Conservation (phyloP, 164 flowering plant species). For the Kalanchoe fedtschenkoi region DNA sequence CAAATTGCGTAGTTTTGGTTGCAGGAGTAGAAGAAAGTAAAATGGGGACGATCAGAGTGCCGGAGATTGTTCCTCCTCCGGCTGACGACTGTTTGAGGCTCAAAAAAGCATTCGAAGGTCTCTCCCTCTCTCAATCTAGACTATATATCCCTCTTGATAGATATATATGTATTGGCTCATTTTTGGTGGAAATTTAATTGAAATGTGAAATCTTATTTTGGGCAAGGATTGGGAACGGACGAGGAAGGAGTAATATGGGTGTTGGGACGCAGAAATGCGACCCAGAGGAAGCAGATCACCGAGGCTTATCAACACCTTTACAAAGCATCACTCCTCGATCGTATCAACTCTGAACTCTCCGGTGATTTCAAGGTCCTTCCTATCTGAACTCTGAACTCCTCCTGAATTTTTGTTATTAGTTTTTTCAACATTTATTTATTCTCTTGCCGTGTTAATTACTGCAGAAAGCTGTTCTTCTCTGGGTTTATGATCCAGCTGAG, state of each 20-base stretch:
- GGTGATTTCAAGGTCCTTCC: constrained; percentile 57
- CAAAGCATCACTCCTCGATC: constrained; percentile 50
- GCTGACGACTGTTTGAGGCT: constrained; percentile 43
- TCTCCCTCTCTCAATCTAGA: constrained; percentile 5
- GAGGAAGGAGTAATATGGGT: constrained; percentile 54
- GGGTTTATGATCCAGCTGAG: constrained; percentile 64
- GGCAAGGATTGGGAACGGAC: constrained; percentile 68
- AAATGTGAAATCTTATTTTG: not conserved
- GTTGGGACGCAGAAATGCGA: constrained; percentile 61
- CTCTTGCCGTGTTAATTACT: not conserved
- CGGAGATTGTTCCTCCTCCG: constrained; percentile 60
- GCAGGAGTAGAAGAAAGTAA: not conserved
- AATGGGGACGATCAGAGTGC: constrained; percentile 58
- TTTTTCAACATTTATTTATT: not conserved
- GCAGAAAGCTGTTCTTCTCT: constrained; percentile 60
- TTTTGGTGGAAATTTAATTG: not conserved
- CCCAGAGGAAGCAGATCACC: constrained; percentile 48
- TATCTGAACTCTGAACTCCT: not conserved
- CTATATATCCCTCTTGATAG: not conserved
- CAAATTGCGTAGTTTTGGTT: not conserved
- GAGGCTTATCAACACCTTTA: constrained; percentile 52
- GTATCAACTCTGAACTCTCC: constrained; percentile 55
- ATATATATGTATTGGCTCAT: not conserved
- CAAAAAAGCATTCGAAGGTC: constrained; percentile 49
- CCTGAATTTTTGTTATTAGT: too few relatives aligned